Base-by-base conservation (phyloP, 768 basidiomycete species). In the Leccinum boreale region DNA sequence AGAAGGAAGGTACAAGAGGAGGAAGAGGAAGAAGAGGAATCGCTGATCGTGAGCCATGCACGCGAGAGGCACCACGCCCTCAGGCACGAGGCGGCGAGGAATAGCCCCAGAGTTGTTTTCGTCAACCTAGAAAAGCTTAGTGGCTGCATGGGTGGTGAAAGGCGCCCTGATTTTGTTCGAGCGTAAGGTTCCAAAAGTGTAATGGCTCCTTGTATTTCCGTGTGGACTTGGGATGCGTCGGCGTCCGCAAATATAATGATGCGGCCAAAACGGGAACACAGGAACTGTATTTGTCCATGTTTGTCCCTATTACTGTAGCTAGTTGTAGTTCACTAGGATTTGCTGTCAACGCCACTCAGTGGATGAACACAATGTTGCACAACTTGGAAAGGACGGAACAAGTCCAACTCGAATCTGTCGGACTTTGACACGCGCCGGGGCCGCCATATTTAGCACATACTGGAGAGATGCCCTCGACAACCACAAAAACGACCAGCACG, bases 231-330 rank as follows among this genome's bases (percentile, higher is more conserved):
- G 21, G 3, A 14, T n/a, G n/a, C 45, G 26, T 36, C 42, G 29
- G 50, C 44, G 33, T 47, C 33, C 46, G 29, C 19, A 17, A 12
- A 45, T 45, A 21, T n/a, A n/a, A 35, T 35, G 19, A 67, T 59
- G 55, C 7, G 39, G 39, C 69, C 66, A 72, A 72, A 70, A 70
- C 24, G 15, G 68, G 69, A 70, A 62, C 58, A 65, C 63, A 68
- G 70, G 53, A 33, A 52, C 54, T 2, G 14, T 48, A n/a, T 56
- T 56, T 67, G 47, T 14, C 21, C 19, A 10, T 12, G 44, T 58
- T 58, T 62, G 9, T 28, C 28, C 28, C 28, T 2, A 28, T 28
- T 28, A 28, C 28, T 28, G 28, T 28, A 28, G 28, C 28, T 28
- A 26, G 7, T 26, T 9, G 28, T 28, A 29, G 28, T 29, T 29